These are phyloP conservation scores for Rhynchosporium agropyri DNA, from an alignment of 2,329 filamentous ascomycete genomes.

Conservation along the genomic window DNA sequence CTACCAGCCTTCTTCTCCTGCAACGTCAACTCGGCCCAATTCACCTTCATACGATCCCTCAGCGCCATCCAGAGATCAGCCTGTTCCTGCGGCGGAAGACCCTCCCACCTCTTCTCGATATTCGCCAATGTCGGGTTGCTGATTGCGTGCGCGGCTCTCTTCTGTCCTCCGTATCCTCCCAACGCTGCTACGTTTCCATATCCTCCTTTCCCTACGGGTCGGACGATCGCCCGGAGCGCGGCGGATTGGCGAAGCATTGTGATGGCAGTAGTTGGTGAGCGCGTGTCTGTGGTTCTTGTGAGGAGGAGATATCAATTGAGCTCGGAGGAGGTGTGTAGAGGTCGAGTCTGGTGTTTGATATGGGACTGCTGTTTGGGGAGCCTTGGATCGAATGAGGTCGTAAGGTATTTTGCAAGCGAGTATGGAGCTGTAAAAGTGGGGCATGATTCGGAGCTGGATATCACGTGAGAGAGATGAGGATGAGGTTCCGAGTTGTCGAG, in stretches of 20 bases:
- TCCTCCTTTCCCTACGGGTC: conserved; percentile 25
- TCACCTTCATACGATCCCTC: conserved; percentile 97
- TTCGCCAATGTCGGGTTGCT: conserved; percentile 96
- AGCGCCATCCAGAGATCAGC: conserved; percentile 98
- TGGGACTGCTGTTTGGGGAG: no score
- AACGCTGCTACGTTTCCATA: not conserved
- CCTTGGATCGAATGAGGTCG: no score
- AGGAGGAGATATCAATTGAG: conserved; percentile 18
- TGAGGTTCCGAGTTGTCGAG: no score
- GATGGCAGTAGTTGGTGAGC: not conserved
- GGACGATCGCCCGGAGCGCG: conserved; percentile 36
- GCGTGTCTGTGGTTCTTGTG: conserved; percentile 3
- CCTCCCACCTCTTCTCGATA: conserved; percentile 99
- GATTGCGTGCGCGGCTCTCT: conserved; percentile 74
- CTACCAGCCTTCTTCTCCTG: conserved; percentile 99
- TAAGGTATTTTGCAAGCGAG: no score
- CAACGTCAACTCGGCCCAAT: conserved; percentile 92
- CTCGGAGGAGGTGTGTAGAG: not conserved
- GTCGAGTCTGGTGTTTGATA: no score
- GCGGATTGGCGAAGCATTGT: conserved; percentile 16
- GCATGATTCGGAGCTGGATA: no score
- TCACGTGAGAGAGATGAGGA: no score
- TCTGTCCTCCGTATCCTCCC: conserved; percentile 14
- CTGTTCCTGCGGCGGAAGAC: conserved; percentile 97
- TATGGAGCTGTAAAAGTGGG: no score